Conservation (phyloP, 176 grass and related monocot species). For the Cenchrus americanus region DNA sequence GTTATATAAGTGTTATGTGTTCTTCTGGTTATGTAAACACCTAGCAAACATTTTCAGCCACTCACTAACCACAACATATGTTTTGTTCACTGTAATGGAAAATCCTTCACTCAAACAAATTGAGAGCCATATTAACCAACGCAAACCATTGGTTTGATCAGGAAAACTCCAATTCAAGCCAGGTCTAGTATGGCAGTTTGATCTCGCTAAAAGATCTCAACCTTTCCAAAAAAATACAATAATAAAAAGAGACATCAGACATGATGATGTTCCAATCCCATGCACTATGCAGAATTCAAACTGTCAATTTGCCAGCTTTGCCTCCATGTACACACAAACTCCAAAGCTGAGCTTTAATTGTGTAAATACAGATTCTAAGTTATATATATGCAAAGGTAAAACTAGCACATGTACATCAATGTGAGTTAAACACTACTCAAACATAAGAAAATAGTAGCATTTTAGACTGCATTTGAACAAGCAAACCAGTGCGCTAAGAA, state of each 20-base stretch:
- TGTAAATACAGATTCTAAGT: not conserved
- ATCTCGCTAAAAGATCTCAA: not conserved
- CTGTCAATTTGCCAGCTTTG: too few relatives aligned
- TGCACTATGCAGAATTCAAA: not conserved
- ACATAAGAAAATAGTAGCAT: not conserved
- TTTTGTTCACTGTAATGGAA: not conserved
- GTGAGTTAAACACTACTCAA: not conserved
- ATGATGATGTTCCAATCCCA: not conserved
- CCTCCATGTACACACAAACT: not conserved
- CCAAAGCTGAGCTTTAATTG: too few relatives aligned
- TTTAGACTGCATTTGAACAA: not conserved
- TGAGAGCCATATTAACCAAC: not conserved
- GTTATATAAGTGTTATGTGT: not conserved
- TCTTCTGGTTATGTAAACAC: not conserved
- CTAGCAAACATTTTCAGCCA: not conserved
- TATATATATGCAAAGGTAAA: not conserved
- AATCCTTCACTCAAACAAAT: not conserved
- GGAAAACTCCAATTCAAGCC: not conserved
- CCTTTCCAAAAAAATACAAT: not conserved
- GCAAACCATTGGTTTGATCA: not conserved
- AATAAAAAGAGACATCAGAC: too few relatives aligned
- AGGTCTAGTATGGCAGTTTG: not conserved
- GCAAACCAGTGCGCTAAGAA: not conserved
- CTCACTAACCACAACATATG: not conserved
- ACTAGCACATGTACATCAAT: not conserved